Evolutionary conservation across 805 yeast genomes (phyloP).

Genomic region (Pichia rugopelliculosa): DNA sequence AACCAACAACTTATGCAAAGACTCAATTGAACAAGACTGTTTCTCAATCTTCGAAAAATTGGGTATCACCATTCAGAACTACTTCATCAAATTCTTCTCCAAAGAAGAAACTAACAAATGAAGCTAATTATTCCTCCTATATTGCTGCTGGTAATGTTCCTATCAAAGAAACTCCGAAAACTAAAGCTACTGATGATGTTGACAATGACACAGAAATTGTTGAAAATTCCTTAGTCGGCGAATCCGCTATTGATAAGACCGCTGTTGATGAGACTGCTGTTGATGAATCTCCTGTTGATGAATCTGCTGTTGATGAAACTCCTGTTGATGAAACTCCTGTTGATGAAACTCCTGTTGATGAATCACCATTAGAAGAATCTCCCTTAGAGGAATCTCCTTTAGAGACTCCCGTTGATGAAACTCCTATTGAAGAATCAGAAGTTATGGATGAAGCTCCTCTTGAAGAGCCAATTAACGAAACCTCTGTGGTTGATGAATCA

Average conservation of each 20-base stretch:
- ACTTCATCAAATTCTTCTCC: not conserved
- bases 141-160: slow-evolving; percentile 7
- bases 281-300: not conserved
- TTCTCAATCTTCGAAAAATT: slow-evolving; percentile 6
- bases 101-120: slow-evolving; percentile 3
- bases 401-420: slow-evolving; percentile 7
- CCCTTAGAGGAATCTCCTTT: not conserved
- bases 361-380: not conserved
- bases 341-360: not conserved
- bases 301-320: not conserved
- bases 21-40: slow-evolving; percentile 8
- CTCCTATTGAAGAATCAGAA: slow-evolving; percentile 12
- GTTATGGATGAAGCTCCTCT: too few relatives aligned
- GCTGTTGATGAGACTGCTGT: not conserved
- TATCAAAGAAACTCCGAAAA: not conserved
- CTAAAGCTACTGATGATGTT: not conserved
- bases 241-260: too few relatives aligned
- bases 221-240: slow-evolving; percentile 1
- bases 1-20: not conserved
- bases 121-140: slow-evolving; percentile 8
- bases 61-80: slow-evolving; percentile 28
- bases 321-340: slow-evolving; percentile 9
- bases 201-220: slow-evolving; percentile 3
- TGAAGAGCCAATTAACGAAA: slow-evolving; percentile 8
- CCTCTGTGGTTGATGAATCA: too few relatives aligned